A percentile compares a stretch with the other conserved stretches of the same genome.
phyloP scores from a whole-genome alignment of 176 grass and related monocot species.

The Aegilops tauschii region DNA sequence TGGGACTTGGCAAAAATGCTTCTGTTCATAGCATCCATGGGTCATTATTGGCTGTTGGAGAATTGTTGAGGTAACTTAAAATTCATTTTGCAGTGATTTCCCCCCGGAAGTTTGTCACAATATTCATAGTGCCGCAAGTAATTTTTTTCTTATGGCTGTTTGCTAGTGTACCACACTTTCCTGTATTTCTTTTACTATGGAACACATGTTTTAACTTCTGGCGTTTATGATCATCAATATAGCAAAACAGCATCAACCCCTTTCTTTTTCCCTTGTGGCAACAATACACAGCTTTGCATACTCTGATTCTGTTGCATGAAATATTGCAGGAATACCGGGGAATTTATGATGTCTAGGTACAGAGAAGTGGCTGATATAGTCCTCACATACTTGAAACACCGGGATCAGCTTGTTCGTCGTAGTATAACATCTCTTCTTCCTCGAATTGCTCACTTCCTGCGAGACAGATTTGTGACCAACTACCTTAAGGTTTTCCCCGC shows the following conservation, averaged over 20 bases:
- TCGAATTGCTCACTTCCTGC: slow-evolving; percentile 98
- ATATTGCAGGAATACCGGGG: slow-evolving; percentile 85
- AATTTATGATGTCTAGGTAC: slow-evolving; percentile 99
- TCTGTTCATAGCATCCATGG: slow-evolving; percentile 99
- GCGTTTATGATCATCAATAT: not conserved
- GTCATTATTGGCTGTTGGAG: slow-evolving; percentile 92
- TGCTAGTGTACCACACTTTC: not conserved
- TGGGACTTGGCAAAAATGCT: slow-evolving; percentile 92
- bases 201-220: not conserved
- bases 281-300: slow-evolving; percentile 14
- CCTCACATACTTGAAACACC: slow-evolving; percentile 84
- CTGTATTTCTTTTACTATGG: slow-evolving; percentile 21
- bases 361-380: slow-evolving; percentile 99
- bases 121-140: not conserved
- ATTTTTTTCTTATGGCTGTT: slow-evolving; percentile 20
- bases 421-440: slow-evolving; percentile 99
- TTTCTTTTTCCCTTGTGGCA: slow-evolving; percentile 7
- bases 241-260: not conserved
- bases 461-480: slow-evolving; percentile 96
- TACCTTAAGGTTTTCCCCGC: slow-evolving; percentile 79
- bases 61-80: slow-evolving; percentile 76
- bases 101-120: not conserved
- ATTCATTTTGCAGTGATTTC: not conserved
- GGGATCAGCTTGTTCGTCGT: slow-evolving; percentile 90
- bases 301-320: slow-evolving; percentile 23